phyloP scores from a whole-genome alignment of 805 yeast genomes.

The Millerozyma miso region DNA sequence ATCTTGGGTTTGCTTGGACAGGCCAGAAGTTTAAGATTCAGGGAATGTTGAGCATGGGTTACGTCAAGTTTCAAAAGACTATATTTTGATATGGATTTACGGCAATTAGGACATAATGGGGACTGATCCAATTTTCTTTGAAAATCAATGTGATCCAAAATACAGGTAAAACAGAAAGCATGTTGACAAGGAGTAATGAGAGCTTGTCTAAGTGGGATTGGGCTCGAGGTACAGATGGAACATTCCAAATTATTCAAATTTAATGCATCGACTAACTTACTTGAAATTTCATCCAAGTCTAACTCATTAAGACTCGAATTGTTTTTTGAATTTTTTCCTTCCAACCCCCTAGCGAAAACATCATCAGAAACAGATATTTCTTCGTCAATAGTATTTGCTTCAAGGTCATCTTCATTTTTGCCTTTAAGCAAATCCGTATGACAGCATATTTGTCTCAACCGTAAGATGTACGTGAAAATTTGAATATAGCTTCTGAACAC shows the following conservation, averaged over 20 bases:
- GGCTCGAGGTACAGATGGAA: constrained; percentile 74
- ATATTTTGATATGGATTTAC: constrained; percentile 48
- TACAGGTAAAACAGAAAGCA: constrained; percentile 68
- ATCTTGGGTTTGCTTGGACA: constrained; percentile 28
- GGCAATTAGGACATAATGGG: constrained; percentile 74
- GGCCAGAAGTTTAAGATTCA: constrained; percentile 12
- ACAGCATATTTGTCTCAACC: constrained; percentile 86
- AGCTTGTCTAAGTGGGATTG: constrained; percentile 50
- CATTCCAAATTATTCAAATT: constrained; percentile 58
- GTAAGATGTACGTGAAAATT: constrained; percentile 74
- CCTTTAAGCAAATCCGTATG: constrained; percentile 65
- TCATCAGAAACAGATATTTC: not conserved
- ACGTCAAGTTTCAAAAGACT: constrained; percentile 43
- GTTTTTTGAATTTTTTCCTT: constrained; percentile 6
- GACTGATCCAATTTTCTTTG: constrained; percentile 46
- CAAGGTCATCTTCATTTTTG: constrained; percentile 35
- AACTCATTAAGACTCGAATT: constrained; percentile 8
- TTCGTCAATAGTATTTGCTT: not conserved
- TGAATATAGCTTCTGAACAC: constrained; percentile 70
- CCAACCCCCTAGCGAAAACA: constrained; percentile 5
- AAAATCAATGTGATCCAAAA: constrained; percentile 69
- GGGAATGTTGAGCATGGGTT: not conserved
- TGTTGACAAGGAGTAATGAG: constrained; percentile 79
- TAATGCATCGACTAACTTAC: constrained; percentile 24
- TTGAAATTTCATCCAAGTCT: constrained; percentile 23